Percentiles rank a stretch among this genome's conserved stretches.
Conservation (phyloP, 805 yeast genomes). For the Kodamaea hsintzibuensis region DNA sequence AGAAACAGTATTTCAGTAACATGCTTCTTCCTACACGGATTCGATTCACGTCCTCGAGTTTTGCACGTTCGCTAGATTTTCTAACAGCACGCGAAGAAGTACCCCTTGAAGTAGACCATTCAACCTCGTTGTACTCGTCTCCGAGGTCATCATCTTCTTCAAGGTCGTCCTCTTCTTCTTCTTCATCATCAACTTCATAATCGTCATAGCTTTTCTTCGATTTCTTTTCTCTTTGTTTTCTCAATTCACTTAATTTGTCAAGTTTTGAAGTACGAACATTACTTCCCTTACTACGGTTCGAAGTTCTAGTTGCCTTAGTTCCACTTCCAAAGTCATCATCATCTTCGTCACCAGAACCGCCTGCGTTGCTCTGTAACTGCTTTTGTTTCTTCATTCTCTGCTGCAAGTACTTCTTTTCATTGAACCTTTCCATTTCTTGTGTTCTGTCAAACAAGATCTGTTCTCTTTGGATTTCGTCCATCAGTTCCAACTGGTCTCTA, state of each 20-base stretch:
- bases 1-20: constrained; percentile 72
- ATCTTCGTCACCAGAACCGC: constrained; percentile 4
- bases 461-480: constrained; percentile 94
- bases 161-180: constrained; percentile 31
- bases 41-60: constrained; percentile 65
- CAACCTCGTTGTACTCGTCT: constrained; percentile 28
- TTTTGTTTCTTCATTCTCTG: constrained; percentile 71
- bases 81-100: neutral
- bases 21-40: constrained; percentile 76
- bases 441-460: constrained; percentile 87
- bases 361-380: constrained; percentile 9
- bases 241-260: constrained; percentile 68
- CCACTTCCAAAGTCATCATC: constrained; percentile 3
- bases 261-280: constrained; percentile 39
- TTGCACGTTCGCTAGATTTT: constrained; percentile 43
- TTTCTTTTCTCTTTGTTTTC: constrained; percentile 71
- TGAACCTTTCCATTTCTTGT: constrained; percentile 85
- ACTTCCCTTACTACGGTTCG: constrained; percentile 28
- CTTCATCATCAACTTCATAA: constrained; percentile 19
- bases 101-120: constrained; percentile 4
- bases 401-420: constrained; percentile 80
- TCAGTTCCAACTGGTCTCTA: constrained; percentile 57
- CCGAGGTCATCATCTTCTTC: constrained; percentile 36
- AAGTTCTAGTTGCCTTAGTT: constrained; percentile 38
- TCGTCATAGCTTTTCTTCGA: constrained; percentile 31